Evolutionary conservation across 2,329 filamentous ascomycete species (phyloP).

Genomic region (Ophiostoma fasciatum): DNA sequence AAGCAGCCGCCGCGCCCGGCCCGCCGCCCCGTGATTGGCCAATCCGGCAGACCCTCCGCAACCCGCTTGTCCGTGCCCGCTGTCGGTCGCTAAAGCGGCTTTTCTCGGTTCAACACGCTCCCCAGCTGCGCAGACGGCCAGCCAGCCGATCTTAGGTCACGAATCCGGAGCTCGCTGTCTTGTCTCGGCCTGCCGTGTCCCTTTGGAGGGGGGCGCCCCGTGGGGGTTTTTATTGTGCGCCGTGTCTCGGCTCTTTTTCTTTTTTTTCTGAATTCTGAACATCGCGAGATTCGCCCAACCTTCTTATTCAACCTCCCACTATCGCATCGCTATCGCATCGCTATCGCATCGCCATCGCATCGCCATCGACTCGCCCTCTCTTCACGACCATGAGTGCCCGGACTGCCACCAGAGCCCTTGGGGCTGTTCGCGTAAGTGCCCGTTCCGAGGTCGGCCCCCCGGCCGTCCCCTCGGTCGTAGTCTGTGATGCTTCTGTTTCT

Average conservation of each 20-base stretch:
- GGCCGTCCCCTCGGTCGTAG: no score
- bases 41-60: background rate
- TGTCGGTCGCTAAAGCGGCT: constrained; percentile 10
- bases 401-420: constrained; percentile 9
- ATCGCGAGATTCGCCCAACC: no score
- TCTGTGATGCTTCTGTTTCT: background rate
- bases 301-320: background rate
- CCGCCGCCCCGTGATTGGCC: constrained; percentile 1
- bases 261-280: no score
- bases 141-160: background rate
- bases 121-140: background rate
- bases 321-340: background rate
- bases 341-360: background rate
- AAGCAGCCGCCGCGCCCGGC: no score
- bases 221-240: background rate
- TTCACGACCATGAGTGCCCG: constrained; percentile 9
- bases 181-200: no score
- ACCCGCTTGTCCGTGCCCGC: constrained; percentile 7
- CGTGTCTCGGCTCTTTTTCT: background rate
- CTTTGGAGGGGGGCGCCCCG: no score
- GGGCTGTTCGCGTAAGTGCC: constrained; percentile 9
- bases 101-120: constrained; percentile 9
- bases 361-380: background rate
- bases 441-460: no score
- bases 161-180: background rate